Percentiles rank a stretch among this genome's conserved stretches.
Conservation (phyloP, 164 flowering plant species). For the Houttuynia cordata region DNA sequence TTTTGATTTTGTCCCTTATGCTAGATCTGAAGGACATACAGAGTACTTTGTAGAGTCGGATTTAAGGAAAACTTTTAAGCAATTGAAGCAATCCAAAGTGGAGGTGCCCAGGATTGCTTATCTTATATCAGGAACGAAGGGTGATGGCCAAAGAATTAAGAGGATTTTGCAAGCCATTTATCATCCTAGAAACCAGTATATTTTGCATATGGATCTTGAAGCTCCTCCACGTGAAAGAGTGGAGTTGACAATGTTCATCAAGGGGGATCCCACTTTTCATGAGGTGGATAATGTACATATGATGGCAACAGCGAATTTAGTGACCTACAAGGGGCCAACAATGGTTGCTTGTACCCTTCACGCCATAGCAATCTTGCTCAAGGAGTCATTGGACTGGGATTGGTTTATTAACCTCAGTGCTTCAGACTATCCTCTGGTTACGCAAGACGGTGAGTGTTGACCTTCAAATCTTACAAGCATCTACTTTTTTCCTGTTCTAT, state of each 20-base stretch:
- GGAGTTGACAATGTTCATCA: conserved; percentile 50
- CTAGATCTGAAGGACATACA: conserved; percentile 33
- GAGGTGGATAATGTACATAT: conserved; percentile 83
- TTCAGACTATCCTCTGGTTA: conserved; percentile 94
- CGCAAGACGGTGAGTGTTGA: conserved; percentile 81
- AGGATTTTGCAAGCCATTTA: conserved; percentile 85
- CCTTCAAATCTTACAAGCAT: neutral
- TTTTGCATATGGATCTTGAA: conserved; percentile 94
- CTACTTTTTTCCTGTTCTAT: too few relatives aligned
- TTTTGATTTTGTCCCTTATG: conserved; percentile 27
- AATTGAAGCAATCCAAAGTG: conserved; percentile 2
- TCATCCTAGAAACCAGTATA: conserved; percentile 89
- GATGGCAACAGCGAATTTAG: conserved; percentile 87
- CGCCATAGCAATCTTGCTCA: conserved; percentile 77
- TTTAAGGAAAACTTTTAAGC: conserved; percentile 20
- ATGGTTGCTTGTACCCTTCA: conserved; percentile 97
- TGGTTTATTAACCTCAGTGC: conserved; percentile 99
- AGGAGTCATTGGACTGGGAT: conserved; percentile 76
- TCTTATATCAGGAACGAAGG: conserved; percentile 91
- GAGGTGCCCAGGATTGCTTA: conserved; percentile 72
- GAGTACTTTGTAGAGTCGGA: conserved; percentile 68
- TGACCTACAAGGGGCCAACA: conserved; percentile 95
- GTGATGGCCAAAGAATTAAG: conserved; percentile 81
- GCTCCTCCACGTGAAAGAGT: conserved; percentile 86
- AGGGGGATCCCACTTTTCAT: conserved; percentile 54